Conservation (phyloP, 1,139 yeast species). For the Casaregolazyma suthepensis region DNA sequence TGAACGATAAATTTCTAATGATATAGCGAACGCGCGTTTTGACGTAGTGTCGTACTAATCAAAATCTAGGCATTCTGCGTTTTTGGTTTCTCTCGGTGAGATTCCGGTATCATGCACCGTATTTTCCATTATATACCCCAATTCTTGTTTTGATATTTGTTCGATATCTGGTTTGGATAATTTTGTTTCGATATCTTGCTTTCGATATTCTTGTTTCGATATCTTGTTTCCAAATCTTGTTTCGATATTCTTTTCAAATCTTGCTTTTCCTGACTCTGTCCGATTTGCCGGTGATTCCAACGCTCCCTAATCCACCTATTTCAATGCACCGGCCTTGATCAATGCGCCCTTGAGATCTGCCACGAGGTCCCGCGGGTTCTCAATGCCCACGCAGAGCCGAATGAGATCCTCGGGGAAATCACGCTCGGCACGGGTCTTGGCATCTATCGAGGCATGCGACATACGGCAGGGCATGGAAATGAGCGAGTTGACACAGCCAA, state of each 20-base stretch:
- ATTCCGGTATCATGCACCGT: not conserved
- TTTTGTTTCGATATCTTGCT: no score
- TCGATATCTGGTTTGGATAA: not conserved
- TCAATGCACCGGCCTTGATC: slow-evolving; percentile 24
- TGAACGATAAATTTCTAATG: not conserved
- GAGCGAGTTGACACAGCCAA: slow-evolving; percentile 89
- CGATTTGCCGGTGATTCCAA: not conserved
- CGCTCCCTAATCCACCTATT: slow-evolving; percentile 1
- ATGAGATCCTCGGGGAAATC: slow-evolving; percentile 88
- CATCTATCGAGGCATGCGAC: slow-evolving; percentile 96
- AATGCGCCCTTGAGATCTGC: slow-evolving; percentile 64
- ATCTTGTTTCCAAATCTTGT: no score
- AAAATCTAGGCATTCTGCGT: not conserved
- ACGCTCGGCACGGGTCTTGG: slow-evolving; percentile 77
- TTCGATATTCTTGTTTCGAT: no score
- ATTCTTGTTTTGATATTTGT: not conserved
- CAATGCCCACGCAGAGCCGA: slow-evolving; percentile 84
- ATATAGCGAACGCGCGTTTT: not conserved
- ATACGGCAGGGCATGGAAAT: slow-evolving; percentile 89
- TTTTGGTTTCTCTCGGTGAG: not conserved
- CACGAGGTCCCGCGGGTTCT: slow-evolving; percentile 55
- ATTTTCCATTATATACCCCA: not conserved
- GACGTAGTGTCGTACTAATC: not conserved
- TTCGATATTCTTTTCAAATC: no score
- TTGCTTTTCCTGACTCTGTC: not conserved